Evolutionary conservation across 2,329 filamentous ascomycete genomes (phyloP).

Genomic region (Corynespora cassiicola): DNA sequence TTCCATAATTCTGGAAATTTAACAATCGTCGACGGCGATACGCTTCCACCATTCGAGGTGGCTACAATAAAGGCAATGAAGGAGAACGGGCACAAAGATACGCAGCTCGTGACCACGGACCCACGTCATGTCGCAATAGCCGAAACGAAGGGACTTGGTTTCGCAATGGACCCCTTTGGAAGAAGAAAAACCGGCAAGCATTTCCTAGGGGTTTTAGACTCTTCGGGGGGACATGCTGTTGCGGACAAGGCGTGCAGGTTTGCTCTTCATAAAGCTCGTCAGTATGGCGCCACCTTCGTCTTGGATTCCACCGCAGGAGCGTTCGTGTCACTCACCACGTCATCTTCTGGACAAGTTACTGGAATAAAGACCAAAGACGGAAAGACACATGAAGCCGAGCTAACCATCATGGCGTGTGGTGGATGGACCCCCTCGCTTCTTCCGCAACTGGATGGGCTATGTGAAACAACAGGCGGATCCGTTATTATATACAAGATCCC

Average conservation of each 20-base stretch:
- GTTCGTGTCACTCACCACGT: conserved; percentile 34
- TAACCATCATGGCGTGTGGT: conserved; percentile 52
- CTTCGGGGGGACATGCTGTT: conserved; percentile 53
- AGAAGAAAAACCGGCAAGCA: conserved; percentile 29
- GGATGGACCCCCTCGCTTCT: conserved; percentile 54
- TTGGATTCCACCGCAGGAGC: conserved; percentile 41
- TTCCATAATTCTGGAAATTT: conserved; percentile 5
- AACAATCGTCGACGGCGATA: neutral
- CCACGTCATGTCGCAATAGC: conserved; percentile 36
- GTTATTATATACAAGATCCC: conserved; percentile 56
- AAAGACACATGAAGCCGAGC: conserved; percentile 33
- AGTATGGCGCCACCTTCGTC: conserved; percentile 51
- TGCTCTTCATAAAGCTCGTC: conserved; percentile 51
- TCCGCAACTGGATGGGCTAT: conserved; percentile 48
- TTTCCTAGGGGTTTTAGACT: conserved; percentile 53
- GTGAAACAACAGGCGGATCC: conserved; percentile 58
- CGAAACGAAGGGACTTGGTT: conserved; percentile 8
- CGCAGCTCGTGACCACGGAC: conserved; percentile 46
- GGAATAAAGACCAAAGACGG: conserved; percentile 52
- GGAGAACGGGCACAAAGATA: conserved; percentile 38
- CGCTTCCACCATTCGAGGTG: conserved; percentile 39
- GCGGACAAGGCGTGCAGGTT: conserved; percentile 58
- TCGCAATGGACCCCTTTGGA: conserved; percentile 49
- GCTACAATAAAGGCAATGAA: conserved; percentile 47
- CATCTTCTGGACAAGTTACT: conserved; percentile 24